Base-by-base conservation (phyloP, 257 asterid species). In the Solanum okadae region DNA sequence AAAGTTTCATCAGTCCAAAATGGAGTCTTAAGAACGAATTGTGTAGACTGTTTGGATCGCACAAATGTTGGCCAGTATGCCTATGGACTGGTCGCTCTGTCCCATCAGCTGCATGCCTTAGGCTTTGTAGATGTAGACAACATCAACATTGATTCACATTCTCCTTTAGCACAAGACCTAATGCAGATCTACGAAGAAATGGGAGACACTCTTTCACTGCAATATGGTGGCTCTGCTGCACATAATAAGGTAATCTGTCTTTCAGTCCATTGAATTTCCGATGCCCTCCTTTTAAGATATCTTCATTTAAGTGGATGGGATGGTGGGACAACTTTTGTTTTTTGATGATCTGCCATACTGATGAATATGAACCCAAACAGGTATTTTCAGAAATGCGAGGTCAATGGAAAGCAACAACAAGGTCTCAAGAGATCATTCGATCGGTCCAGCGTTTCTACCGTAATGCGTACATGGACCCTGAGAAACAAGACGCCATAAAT, bases 161-260 rank as follows among this genome's bases (percentile, higher is more conserved):
- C 98, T 84, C 90, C 92, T 16, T 83, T 96, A 89, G 98, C 98
- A 31, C 94, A 94, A 84, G 94, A 92, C 71, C 71, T 97, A 72
- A 97, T 97, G 99, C 93, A 94, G 91, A 89, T 92, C 52, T 97
- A 96, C 67, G 99, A 97, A 89, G 94, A 94, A 76, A 97, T 97
- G 99, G 99, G 99, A 4, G 99, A 97, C 89, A 95, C 96, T 38
- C 99, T 97, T 88, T 96, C 99, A 84, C 86, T 95, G 18, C 99
- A 97, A 78, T 97, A 96, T 91, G 98, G 99, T 89, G 99, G 99
- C 86, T 97, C 99, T 90, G 98, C 98, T 10, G 99, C 99, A 63
- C 99, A 97, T 90, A 96, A 97, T 82, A 97, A 97, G 99, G 99
- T 97, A 90, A 83, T 44, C 38, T 78, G 20, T 79, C 38, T 78